phyloP scores from a whole-genome alignment of 2,329 filamentous ascomycete genomes.

The Xylariales sp. region DNA sequence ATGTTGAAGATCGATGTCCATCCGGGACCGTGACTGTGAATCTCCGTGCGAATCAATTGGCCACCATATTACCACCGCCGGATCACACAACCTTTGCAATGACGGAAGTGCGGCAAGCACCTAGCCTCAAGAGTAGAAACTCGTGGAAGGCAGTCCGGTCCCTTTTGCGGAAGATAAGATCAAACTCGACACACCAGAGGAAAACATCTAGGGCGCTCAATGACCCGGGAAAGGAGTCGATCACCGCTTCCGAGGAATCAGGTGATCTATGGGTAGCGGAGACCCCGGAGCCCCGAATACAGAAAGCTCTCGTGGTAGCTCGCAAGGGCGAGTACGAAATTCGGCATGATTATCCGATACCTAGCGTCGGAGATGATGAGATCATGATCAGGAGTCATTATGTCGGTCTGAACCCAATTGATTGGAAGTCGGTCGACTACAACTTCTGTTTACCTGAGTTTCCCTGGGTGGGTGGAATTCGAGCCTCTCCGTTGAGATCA shows the following conservation, averaged over 20 bases:
- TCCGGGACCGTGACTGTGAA: no score
- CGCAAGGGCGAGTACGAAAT: conserved; percentile 23
- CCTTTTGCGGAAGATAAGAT: conserved; percentile 15
- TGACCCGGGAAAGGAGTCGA: conserved; percentile 12
- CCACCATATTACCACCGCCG: no score
- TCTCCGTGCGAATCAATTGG: no score
- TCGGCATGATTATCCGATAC: conserved; percentile 20
- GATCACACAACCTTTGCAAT: no score
- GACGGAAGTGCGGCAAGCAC: no score
- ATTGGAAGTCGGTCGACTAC: conserved; percentile 37
- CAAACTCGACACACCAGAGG: conserved; percentile 13
- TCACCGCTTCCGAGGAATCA: conserved; percentile 17
- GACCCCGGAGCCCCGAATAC: conserved; percentile 11
- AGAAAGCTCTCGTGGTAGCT: conserved; percentile 24
- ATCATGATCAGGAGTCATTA: conserved; percentile 29
- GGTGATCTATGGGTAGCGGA: conserved; percentile 14
- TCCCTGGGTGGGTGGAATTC: conserved; percentile 20
- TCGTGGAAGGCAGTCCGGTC: conserved; percentile 20
- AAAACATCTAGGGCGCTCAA: conserved; percentile 8
- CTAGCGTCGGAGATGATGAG: conserved; percentile 25
- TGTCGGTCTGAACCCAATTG: conserved; percentile 35
- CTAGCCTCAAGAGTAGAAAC: conserved; percentile 12
- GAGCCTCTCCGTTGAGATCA: background rate
- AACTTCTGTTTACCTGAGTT: conserved; percentile 36
- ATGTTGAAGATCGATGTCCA: no score